These are phyloP conservation scores for Petunia secreta DNA, from an alignment of 257 asterid genomes.

Conservation along the genomic window DNA sequence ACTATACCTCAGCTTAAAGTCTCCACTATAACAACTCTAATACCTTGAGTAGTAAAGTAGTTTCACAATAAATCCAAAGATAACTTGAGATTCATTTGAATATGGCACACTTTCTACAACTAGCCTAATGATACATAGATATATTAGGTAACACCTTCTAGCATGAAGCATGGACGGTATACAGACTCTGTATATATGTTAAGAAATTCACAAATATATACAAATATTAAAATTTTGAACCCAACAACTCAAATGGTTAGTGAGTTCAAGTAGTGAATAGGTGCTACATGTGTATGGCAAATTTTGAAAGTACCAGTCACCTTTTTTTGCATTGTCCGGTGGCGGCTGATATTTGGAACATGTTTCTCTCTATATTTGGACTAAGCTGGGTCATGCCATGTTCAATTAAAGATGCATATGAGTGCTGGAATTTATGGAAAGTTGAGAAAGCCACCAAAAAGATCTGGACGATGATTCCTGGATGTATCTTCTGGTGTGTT, in stretches of 20 bases:
- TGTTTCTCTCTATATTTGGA: no score
- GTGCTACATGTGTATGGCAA: no score
- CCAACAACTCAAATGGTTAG: background rate
- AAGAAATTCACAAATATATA: background rate
- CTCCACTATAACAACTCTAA: background rate
- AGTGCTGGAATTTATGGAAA: no score
- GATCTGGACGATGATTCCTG: no score
- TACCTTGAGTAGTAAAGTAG: background rate
- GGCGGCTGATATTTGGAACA: no score
- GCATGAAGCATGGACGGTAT: background rate
- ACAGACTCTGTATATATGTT: background rate
- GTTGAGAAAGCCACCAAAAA: no score
- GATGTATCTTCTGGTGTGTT: no score
- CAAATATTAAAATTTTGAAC: background rate
- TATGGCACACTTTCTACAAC: background rate
- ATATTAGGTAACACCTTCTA: background rate
- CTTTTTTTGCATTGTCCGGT: no score
- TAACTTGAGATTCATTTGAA: background rate
- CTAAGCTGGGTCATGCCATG: no score
- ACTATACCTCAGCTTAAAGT: background rate
- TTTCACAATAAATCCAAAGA: background rate
- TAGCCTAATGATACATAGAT: background rate
- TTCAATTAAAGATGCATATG: no score
- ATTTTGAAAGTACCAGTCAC: no score
- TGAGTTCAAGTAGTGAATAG: background rate